These are phyloP conservation scores for Cladophialophora exuberans DNA, from an alignment of 2,329 filamentous ascomycete genomes.

Conservation along the genomic window DNA sequence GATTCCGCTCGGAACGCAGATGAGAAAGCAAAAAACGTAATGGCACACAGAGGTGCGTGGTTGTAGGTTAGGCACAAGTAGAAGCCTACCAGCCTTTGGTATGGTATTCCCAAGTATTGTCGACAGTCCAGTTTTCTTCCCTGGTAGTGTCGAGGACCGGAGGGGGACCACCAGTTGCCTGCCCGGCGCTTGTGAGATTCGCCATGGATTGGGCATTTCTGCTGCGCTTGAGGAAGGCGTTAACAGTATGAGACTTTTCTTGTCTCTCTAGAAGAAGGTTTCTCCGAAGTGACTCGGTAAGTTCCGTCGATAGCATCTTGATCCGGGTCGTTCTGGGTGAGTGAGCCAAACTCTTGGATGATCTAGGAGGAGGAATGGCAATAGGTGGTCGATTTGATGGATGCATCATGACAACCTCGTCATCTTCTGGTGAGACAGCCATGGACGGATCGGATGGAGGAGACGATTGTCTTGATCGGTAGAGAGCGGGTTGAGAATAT, in stretches of 20 bases:
- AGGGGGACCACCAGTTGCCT: conserved; percentile 54
- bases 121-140: conserved; percentile 79
- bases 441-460: conserved; percentile 57
- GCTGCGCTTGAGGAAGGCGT: conserved; percentile 83
- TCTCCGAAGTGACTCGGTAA: conserved; percentile 88
- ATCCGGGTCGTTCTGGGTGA: conserved; percentile 89
- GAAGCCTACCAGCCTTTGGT: conserved; percentile 74
- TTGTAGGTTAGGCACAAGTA: too few relatives aligned
- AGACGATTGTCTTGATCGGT: conserved; percentile 63
- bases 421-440: conserved; percentile 57
- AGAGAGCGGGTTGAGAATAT: conserved; percentile 48
- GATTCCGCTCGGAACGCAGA: conserved; percentile 29
- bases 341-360: conserved; percentile 63
- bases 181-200: conserved; percentile 79
- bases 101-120: conserved; percentile 81
- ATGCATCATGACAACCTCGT: conserved; percentile 34
- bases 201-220: conserved; percentile 91
- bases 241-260: conserved; percentile 87
- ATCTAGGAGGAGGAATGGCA: conserved; percentile 27
- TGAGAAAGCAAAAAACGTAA: conserved; percentile 13
- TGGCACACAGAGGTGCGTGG: neutral
- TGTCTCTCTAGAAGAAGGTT: conserved; percentile 94
- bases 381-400: conserved; percentile 27
- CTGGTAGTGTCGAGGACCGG: conserved; percentile 48
- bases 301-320: conserved; percentile 93